phyloP scores from a whole-genome alignment of 352 stramenopile species.

The Pythium grandisporangium region DNA sequence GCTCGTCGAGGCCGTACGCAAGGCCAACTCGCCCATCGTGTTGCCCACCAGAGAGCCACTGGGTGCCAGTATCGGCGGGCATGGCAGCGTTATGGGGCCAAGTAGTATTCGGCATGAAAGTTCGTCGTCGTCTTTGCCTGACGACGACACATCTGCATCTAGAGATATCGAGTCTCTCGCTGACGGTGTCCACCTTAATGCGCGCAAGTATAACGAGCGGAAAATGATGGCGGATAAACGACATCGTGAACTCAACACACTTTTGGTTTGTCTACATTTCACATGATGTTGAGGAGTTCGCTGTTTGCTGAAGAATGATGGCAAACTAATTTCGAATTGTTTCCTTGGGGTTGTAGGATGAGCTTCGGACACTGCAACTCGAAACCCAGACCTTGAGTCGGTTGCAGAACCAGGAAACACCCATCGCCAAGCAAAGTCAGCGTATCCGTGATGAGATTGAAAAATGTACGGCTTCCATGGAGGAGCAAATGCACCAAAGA shows the following conservation, averaged over 20 bases:
- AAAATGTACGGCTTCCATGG: constrained; percentile 59
- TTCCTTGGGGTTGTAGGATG: too few relatives aligned
- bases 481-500: constrained; percentile 70
- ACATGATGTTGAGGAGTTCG: neutral
- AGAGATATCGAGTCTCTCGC: constrained; percentile 61
- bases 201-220: constrained; percentile 74
- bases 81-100: too few relatives aligned
- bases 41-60: constrained; percentile 34
- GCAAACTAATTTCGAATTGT: too few relatives aligned
- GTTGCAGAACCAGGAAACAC: constrained; percentile 74
- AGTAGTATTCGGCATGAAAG: constrained; percentile 6
- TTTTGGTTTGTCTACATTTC: constrained; percentile 26
- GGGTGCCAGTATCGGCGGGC: neutral
- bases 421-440: constrained; percentile 60
- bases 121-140: constrained; percentile 4
- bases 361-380: constrained; percentile 54
- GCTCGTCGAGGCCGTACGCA: constrained; percentile 65
- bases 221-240: constrained; percentile 52
- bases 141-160: constrained; percentile 11
- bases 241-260: constrained; percentile 49
- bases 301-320: too few relatives aligned
- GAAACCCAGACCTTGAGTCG: constrained; percentile 59
- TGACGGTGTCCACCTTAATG: constrained; percentile 62
- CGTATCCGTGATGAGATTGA: constrained; percentile 60
- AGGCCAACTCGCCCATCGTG: constrained; percentile 57